Evolutionary conservation across 768 basidiomycete genomes (phyloP), one percentile per base, ranked within the genome.

Genomic region (Tulasnella calospora): DNA sequence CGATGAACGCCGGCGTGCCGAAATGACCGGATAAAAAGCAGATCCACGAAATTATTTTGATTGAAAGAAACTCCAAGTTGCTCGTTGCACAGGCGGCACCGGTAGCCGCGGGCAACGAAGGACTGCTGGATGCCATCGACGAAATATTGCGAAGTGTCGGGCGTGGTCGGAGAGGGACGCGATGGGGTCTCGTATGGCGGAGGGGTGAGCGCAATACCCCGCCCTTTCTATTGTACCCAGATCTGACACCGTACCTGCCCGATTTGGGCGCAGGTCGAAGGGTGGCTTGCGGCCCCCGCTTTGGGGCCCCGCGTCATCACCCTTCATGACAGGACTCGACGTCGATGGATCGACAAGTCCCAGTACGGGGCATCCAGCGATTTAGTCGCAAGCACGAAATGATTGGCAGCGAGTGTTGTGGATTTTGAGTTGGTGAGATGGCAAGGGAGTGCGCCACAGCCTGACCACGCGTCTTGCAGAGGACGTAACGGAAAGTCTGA

Each of bases 241-340:
- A 67, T 67, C 61, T 67, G 61, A 67, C 61, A 67, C 30, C 61
- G 61, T 67, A 35, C 61, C 61, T 67, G 61, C 61, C 61, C 61
- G 61, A 67, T 67, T 35, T 67, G 35, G 61, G 61, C 61, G 61
- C 61, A 30, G 61, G 61, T 67, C 7, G 30, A 67, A 35, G 61
- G 61, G 44, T 3, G 30, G 61, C 33, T 67, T 67, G 61, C 61
- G 61, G 61, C 30, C 61, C 61, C 61, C 61, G 61, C 61, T 9
- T 44, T 67, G 61, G 61, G 61, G 61, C 61, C 35, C 61, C 61
- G 61, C 61, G 61, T 67, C 61, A 67, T 67, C 33, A 35, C 30
- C 61, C 23, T 67, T 33, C 23, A 27, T 61, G 23, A 30, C n/a
- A 30, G 61, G 35, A 8, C 27, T 35, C 30, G 33, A 15, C 30